Evolutionary conservation across 2,329 filamentous ascomycete genomes (phyloP).

Genomic region (Aspergillus sp.): DNA sequence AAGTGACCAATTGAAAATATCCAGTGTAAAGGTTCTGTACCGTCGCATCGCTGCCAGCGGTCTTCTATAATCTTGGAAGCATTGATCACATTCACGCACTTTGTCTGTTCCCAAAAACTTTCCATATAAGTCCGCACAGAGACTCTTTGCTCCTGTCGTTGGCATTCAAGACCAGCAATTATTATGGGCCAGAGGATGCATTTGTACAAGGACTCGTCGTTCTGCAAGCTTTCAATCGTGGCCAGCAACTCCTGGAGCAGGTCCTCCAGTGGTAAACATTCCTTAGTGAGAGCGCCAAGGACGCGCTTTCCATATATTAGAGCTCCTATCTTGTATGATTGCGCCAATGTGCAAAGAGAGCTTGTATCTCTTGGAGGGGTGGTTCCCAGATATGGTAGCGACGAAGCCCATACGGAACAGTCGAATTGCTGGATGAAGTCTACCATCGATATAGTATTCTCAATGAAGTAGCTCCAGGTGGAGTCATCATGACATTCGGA

Average conservation of each 20-base stretch:
- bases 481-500: constrained; percentile 4
- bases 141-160: constrained; percentile 23
- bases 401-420: constrained; percentile 29
- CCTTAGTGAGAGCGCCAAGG: constrained; percentile 26
- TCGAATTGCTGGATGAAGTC: constrained; percentile 28
- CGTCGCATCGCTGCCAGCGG: constrained; percentile 27
- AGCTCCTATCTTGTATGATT: constrained; percentile 33
- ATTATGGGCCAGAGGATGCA: constrained; percentile 40
- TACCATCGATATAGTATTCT: constrained; percentile 21
- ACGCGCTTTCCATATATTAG: constrained; percentile 36
- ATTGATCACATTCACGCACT: constrained; percentile 37
- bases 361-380: constrained; percentile 18
- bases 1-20: constrained; percentile 33
- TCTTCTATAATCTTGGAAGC: constrained; percentile 31
- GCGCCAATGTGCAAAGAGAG: constrained; percentile 30
- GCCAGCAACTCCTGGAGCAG: constrained; percentile 29
- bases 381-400: constrained; percentile 17
- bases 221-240: constrained; percentile 27
- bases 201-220: constrained; percentile 32
- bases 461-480: constrained; percentile 8
- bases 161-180: constrained; percentile 36
- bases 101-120: constrained; percentile 33
- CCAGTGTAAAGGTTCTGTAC: constrained; percentile 23
- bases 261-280: constrained; percentile 19
- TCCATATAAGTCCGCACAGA: constrained; percentile 30